Conservation (phyloP, 805 yeast genomes). For the Priceomyces melissophilus region DNA sequence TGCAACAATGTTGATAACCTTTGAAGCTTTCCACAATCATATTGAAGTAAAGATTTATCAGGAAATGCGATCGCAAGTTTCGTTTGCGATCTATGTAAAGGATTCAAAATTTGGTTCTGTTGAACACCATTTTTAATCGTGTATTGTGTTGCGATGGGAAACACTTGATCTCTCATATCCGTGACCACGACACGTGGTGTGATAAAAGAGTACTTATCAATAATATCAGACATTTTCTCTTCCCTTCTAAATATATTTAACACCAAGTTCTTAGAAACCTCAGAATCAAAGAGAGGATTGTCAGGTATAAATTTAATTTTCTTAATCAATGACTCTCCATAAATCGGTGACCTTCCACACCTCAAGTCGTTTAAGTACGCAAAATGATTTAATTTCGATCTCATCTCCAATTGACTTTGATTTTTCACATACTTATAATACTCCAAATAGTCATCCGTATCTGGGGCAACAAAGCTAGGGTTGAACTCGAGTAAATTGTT, state of each 20-base stretch:
- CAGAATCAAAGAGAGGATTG: conserved; percentile 7
- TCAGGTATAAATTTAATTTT: conserved; percentile 24
- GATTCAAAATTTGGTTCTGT: conserved; percentile 43
- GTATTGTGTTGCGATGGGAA: conserved; percentile 39
- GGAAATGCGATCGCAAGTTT: conserved; percentile 93
- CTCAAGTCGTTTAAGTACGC: conserved; percentile 64
- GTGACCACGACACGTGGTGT: conserved; percentile 84
- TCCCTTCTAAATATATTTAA: conserved; percentile 25
- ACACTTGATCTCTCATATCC: conserved; percentile 56
- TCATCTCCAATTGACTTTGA: conserved; percentile 47
- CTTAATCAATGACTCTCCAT: conserved; percentile 56
- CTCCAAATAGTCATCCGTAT: conserved; percentile 40
- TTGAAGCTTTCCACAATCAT: conserved; percentile 96
- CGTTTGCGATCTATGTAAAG: conserved; percentile 79
- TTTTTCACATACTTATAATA: conserved; percentile 59
- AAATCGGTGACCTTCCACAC: conserved; percentile 63
- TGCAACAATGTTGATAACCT: conserved; percentile 72
- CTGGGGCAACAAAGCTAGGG: conserved; percentile 18
- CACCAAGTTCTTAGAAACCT: conserved; percentile 18
- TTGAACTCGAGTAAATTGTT: conserved; percentile 16
- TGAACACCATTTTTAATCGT: conserved; percentile 28
- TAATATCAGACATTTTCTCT: conserved; percentile 40
- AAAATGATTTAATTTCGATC: conserved; percentile 53
- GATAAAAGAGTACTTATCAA: conserved; percentile 78
- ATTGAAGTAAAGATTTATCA: conserved; percentile 85